Conservation (phyloP, 208 protist genomes). For the Acanthamoeba sp. region DNA sequence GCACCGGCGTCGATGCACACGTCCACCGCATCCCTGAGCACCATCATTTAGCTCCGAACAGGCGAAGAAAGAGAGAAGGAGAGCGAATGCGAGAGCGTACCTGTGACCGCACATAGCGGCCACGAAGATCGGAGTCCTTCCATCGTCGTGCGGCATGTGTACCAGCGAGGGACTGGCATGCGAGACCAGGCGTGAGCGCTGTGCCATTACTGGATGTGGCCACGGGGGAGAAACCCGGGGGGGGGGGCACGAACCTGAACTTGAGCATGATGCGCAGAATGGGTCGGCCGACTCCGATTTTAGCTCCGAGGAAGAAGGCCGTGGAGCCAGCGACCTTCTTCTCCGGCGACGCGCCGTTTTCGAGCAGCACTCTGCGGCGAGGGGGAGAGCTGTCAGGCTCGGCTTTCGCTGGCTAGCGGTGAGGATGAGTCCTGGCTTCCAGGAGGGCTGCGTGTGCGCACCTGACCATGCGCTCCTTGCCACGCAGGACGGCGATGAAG, state of each 20-base stretch:
- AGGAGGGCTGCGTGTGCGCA: background rate
- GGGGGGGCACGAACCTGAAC: background rate
- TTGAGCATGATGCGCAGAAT: background rate
- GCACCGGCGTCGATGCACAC: conserved; percentile 19
- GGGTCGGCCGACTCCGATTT: background rate
- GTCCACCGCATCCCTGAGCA: conserved; percentile 40
- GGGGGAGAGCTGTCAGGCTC: background rate
- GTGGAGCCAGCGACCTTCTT: background rate
- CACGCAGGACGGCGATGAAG: conserved; percentile 21
- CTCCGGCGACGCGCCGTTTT: background rate
- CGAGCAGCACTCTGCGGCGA: background rate
- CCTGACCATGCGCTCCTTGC: conserved; percentile 62
- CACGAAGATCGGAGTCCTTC: conserved; percentile 10
- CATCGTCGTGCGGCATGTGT: conserved; percentile 5
- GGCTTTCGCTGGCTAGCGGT: background rate
- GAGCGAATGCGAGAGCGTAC: too few species aligned
- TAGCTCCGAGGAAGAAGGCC: background rate
- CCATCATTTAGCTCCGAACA: background rate
- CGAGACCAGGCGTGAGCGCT: too few species aligned
- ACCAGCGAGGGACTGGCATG: conserved; percentile 7
- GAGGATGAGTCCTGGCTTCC: too few species aligned
- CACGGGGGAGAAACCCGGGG: background rate
- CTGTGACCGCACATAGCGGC: conserved; percentile 40
- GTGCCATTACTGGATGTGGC: background rate
- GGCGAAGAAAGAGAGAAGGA: background rate